Percentiles rank a stretch among this genome's conserved stretches.
phyloP scores from a whole-genome alignment of 331 rosid genomes.

The Stylosanthes scabra region DNA sequence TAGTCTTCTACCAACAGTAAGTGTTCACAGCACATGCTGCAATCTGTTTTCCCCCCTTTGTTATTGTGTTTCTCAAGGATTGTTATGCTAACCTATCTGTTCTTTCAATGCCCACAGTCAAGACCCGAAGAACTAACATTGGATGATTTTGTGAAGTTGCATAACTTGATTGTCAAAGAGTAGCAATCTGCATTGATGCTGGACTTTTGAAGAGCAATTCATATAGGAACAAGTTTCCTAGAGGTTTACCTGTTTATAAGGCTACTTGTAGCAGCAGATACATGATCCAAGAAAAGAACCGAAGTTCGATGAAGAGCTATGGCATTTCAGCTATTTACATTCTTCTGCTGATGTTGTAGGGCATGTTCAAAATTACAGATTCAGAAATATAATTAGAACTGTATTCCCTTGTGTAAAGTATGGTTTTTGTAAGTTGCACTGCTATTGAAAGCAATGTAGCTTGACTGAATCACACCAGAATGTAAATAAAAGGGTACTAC shows the following conservation, averaged over 20 bases:
- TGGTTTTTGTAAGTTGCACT: slow-evolving; percentile 12
- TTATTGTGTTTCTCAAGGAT: slow-evolving; percentile 31
- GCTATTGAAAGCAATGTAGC: slow-evolving; percentile 28
- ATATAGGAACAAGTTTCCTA: slow-evolving; percentile 3
- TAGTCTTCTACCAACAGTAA: slow-evolving; percentile 71
- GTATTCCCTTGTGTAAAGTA: slow-evolving; percentile 4
- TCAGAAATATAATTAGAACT: neutral
- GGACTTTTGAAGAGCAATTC: slow-evolving; percentile 34
- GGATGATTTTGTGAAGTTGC: slow-evolving; percentile 81
- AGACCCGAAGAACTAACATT: slow-evolving; percentile 89
- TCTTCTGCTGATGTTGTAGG: slow-evolving; percentile 14
- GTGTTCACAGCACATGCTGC: slow-evolving; percentile 32
- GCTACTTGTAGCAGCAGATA: slow-evolving; percentile 29
- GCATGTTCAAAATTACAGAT: slow-evolving; percentile 23
- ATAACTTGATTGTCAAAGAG: slow-evolving; percentile 63
- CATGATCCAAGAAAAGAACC: slow-evolving; percentile 4
- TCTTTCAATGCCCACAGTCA: slow-evolving; percentile 56
- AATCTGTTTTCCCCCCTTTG: slow-evolving; percentile 13
- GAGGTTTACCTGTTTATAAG: slow-evolving; percentile 9
- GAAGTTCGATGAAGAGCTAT: slow-evolving; percentile 6
- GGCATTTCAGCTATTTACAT: slow-evolving; percentile 10
- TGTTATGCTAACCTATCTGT: slow-evolving; percentile 22
- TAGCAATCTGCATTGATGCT: slow-evolving; percentile 37
- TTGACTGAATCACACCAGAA: neutral
- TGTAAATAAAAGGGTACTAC: slow-evolving; percentile 8